Base-by-base conservation (phyloP, 805 yeast species). In the Candida peoriensis region DNA sequence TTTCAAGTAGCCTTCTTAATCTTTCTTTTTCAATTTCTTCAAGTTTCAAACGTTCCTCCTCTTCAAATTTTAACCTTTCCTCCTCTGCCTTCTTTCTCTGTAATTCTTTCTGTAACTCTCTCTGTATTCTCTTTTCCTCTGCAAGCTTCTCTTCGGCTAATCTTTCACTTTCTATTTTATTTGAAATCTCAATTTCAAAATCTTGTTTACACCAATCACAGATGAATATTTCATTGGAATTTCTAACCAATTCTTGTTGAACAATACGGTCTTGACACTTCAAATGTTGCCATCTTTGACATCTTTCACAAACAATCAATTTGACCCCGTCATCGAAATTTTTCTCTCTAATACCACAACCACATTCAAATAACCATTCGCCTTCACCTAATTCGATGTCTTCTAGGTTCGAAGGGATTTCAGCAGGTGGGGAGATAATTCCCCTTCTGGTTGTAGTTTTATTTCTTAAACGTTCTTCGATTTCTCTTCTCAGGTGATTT, bases 201-300 rank as follows among this genome's bases (percentile, higher is more conserved):
- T 53, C 58, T 16, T 44, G 47, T 30, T 43, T 37, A 43, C 58
- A 53, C 52, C 53, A 52, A 20, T 47, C 38, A 42, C 58, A 53
- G 15, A 53, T 42, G 30, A 53, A 44, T 4, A 49, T 48, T 19
- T 52, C 58, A 28, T 48, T 44, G 11, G 53, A 34, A 28, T 48
- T 44, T 19, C 42, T 50, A 6, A 50, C 47, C 18, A 53, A 18
- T 19, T 47, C 54, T 34, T 52, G 57, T 42, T 52, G 54, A 21
- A 46, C 45, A 4, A 39, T 22, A 32, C 55, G 48, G 19, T 48
- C 49, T 39, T 62, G 67, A 38, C 66, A 61, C 27, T 52, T 55
- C 30, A 47, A 41, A 43, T 62, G 67, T 39, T 61, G 64, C 67
- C 67, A 62, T 43, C 60, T 54, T 13, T 42, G 43, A 42, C 67